Evolutionary conservation across 129 eudicot genomes (phyloP).

Genomic region (Centella asiatica): DNA sequence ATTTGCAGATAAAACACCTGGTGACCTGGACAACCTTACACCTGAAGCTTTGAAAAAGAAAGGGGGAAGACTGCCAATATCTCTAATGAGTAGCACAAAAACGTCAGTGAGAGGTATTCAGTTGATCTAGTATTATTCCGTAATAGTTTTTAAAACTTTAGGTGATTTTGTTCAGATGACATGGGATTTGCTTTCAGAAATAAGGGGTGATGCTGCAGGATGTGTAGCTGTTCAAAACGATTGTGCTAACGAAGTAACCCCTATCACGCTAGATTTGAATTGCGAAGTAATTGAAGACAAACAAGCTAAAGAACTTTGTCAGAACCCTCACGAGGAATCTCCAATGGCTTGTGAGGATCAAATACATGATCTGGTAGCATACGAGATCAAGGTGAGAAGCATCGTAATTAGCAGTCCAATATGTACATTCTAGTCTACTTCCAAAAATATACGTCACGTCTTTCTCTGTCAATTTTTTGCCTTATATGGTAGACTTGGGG

Average conservation of each 20-base stretch:
- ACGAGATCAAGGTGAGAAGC: background rate
- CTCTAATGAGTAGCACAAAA: conserved; percentile 17
- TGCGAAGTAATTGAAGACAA: conserved; percentile 24
- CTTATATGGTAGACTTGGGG: no score
- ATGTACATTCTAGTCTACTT: background rate
- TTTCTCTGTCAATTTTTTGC: no score
- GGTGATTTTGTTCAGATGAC: background rate
- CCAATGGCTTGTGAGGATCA: conserved; percentile 14
- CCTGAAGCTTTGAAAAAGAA: conserved; percentile 9
- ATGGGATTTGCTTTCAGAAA: background rate
- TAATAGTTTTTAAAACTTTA: background rate
- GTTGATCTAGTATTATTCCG: background rate
- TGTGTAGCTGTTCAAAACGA: background rate
- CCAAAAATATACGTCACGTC: background rate
- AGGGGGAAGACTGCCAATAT: conserved; percentile 23
- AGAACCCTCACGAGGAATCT: conserved; percentile 9
- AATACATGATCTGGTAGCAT: conserved; percentile 10
- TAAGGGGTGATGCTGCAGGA: background rate
- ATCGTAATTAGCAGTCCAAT: background rate
- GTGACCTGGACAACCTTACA: conserved; percentile 8
- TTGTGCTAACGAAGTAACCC: conserved; percentile 14
- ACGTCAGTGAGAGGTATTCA: conserved; percentile 25
- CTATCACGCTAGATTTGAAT: conserved; percentile 37
- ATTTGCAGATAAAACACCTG: background rate
- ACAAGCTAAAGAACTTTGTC: conserved; percentile 15